phyloP scores from a whole-genome alignment of 75 land plant genomes.

The Sequoiadendron giganteum region DNA sequence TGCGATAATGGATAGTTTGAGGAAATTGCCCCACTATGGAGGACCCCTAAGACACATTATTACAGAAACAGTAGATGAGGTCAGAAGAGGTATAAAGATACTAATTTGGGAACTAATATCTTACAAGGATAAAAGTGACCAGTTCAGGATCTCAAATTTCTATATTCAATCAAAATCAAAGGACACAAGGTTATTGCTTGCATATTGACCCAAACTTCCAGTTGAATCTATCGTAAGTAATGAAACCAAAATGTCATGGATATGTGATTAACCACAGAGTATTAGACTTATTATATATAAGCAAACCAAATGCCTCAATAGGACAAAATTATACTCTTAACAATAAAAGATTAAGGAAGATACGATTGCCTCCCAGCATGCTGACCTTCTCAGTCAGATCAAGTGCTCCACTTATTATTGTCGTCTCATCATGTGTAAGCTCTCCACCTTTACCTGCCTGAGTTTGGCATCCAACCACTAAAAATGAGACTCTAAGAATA shows the following conservation, averaged over 20 bases:
- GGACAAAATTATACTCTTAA: neutral
- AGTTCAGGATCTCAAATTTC: neutral
- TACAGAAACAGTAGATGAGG: neutral
- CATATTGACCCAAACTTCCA: neutral
- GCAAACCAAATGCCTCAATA: neutral
- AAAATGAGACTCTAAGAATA: neutral
- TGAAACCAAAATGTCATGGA: neutral
- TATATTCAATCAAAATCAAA: neutral
- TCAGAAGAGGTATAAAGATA: neutral
- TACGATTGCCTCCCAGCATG: neutral
- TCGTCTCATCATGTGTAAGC: slow-evolving; percentile 88
- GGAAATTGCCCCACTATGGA: neutral
- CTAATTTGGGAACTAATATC: neutral
- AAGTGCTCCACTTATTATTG: slow-evolving; percentile 87
- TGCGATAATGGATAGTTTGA: neutral
- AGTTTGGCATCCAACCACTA: slow-evolving; percentile 3
- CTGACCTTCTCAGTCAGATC: slow-evolving; percentile 84
- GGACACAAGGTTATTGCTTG: neutral
- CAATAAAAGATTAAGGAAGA: neutral
- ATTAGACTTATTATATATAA: neutral
- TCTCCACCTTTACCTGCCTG: slow-evolving; percentile 95
- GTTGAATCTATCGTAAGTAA: neutral
- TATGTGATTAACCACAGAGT: neutral
- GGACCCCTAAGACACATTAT: neutral
- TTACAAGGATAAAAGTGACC: neutral